Conservation (phyloP, 2,329 filamentous ascomycete species). For the Diaporthe helianthi region DNA sequence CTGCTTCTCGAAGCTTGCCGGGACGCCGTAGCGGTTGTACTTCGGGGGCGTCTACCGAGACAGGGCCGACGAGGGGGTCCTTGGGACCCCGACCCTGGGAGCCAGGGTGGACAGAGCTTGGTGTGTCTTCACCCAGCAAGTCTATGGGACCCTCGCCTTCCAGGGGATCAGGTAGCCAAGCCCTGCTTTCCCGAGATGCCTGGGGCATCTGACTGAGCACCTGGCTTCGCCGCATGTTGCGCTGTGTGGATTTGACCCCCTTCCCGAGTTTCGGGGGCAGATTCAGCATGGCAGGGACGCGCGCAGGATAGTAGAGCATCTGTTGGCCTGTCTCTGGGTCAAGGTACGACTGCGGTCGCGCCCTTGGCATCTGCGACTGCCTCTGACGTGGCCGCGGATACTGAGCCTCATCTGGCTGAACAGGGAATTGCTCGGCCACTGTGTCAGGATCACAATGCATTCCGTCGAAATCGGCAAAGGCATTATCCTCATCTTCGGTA, state of each 20-base stretch:
- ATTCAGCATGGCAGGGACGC: slow-evolving; percentile 92
- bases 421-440: slow-evolving; percentile 37
- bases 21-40: slow-evolving; percentile 41
- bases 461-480: slow-evolving; percentile 84
- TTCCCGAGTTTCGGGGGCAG: slow-evolving; percentile 87
- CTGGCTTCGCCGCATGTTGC: slow-evolving; percentile 76
- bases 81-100: slow-evolving; percentile 29
- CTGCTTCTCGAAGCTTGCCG: slow-evolving; percentile 40
- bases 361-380: slow-evolving; percentile 38
- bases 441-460: slow-evolving; percentile 71
- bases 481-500: slow-evolving; percentile 70
- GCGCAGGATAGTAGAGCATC: slow-evolving; percentile 96
- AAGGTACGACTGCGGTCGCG: slow-evolving; percentile 64
- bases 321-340: slow-evolving; percentile 72
- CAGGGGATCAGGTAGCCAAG: slow-evolving; percentile 57
- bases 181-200: slow-evolving; percentile 44
- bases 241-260: slow-evolving; percentile 63
- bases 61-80: slow-evolving; percentile 20
- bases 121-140: slow-evolving; percentile 25
- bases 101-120: slow-evolving; percentile 25
- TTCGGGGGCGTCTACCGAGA: slow-evolving; percentile 31
- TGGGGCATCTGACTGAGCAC: slow-evolving; percentile 69
- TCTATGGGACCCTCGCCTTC: slow-evolving; percentile 43
- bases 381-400: slow-evolving; percentile 35
- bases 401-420: slow-evolving; percentile 30